phyloP scores from a whole-genome alignment of 1,284 basidiomycete species.

The Microbotryomycetes sp. region DNA sequence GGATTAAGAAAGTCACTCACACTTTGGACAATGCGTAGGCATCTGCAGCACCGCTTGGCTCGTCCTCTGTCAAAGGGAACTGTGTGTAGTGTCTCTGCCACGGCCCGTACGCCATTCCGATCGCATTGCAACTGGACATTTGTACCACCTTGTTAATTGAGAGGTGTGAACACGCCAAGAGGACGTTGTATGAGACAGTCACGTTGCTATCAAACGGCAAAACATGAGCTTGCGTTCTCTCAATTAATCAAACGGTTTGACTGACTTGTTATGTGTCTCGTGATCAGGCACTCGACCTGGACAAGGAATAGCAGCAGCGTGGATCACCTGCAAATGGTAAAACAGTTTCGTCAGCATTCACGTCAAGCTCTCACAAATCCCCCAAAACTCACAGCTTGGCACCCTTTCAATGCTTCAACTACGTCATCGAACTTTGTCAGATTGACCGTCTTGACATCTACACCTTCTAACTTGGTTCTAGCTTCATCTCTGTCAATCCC shows the following conservation, averaged over 20 bases:
- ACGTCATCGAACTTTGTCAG: neutral
- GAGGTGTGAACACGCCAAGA: neutral
- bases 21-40: neutral
- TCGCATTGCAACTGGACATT: neutral
- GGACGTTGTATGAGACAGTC: neutral
- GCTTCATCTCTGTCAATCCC: neutral
- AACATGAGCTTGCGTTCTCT: too few species aligned
- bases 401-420: neutral
- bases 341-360: too few species aligned
- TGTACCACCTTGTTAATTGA: neutral
- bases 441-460: neutral
- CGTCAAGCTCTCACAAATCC: too few species aligned
- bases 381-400: neutral
- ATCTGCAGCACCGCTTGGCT: neutral
- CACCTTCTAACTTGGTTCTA: neutral
- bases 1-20: too few species aligned
- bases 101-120: neutral
- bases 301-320: neutral
- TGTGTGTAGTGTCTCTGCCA: neutral
- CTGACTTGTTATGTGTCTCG: neutral
- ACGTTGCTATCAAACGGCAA: neutral
- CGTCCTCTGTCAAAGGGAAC: neutral
- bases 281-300: neutral
- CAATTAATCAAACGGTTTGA: neutral
- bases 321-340: neutral